Evolutionary conservation across 2,329 filamentous ascomycete species (phyloP).

Genomic region (Aspergillus puulaauensis): DNA sequence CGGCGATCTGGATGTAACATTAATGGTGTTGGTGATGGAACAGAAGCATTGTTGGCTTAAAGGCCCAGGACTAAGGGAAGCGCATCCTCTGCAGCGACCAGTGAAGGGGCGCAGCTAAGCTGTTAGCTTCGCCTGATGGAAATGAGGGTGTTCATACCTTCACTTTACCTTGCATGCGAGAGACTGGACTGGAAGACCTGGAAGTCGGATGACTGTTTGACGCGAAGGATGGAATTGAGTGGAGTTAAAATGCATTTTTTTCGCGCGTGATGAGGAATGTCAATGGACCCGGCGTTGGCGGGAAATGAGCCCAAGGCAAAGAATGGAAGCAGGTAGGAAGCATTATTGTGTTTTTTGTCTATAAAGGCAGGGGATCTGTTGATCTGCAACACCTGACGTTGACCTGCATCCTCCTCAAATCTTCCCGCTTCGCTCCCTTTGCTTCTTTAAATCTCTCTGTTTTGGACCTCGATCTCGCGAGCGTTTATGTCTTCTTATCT

Average conservation of each 20-base stretch:
- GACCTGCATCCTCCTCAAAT: neutral
- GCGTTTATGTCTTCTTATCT: neutral
- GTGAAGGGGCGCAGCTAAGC: neutral
- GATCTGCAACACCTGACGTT: constrained; percentile 7
- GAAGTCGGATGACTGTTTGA: neutral
- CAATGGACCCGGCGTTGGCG: neutral
- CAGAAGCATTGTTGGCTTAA: constrained; percentile 14
- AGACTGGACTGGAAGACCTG: neutral
- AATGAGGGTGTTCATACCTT: neutral
- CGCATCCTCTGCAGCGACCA: neutral
- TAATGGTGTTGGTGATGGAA: constrained; percentile 9
- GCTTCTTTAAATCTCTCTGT: neutral
- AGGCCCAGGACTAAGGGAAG: constrained; percentile 3
- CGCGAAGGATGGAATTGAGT: neutral
- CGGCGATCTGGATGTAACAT: constrained; percentile 12
- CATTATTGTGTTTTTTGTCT: neutral
- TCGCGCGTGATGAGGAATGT: neutral
- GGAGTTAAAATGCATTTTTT: neutral
- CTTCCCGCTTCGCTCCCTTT: neutral
- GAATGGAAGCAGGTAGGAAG: neutral
- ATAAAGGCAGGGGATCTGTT: constrained; percentile 5
- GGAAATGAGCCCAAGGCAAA: neutral
- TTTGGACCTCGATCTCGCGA: neutral
- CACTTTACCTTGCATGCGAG: neutral
- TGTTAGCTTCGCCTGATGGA: constrained; percentile 1